These are phyloP conservation scores for Cercospora sp. DNA, from an alignment of 2,329 filamentous ascomycete species.

Conservation along the genomic window DNA sequence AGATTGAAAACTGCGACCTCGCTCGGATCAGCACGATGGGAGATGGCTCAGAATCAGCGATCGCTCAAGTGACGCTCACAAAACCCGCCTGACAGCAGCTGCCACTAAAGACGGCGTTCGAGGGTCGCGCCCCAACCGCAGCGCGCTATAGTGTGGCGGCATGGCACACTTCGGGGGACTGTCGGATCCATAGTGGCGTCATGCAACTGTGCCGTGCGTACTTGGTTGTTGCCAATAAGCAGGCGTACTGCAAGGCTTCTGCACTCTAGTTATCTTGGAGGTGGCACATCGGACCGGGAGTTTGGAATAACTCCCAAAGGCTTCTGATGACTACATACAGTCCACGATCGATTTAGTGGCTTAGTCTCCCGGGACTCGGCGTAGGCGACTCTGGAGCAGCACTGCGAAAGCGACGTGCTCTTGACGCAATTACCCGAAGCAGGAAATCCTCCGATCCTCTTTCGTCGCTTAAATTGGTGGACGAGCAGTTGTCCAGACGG, in stretches of 20 bases:
- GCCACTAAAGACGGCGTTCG: neutral
- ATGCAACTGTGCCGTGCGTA: neutral
- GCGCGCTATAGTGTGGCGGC: neutral
- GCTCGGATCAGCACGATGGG: neutral
- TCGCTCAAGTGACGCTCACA: neutral
- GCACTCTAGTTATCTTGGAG: neutral
- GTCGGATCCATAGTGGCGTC: neutral
- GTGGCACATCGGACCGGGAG: neutral
- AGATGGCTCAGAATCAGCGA: neutral
- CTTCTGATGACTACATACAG: neutral
- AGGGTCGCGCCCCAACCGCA: neutral
- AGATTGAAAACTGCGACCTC: neutral
- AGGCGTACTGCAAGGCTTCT: slow-evolving; percentile 1
- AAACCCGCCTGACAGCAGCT: neutral
- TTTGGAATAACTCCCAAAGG: neutral
- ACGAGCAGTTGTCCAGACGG: neutral
- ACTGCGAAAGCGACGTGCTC: neutral
- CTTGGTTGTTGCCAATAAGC: slow-evolving; percentile 9
- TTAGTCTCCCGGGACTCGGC: neutral
- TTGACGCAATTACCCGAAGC: neutral
- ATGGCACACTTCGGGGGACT: slow-evolving; percentile 1
- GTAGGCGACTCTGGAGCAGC: neutral
- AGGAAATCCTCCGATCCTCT: neutral
- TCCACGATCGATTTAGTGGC: neutral
- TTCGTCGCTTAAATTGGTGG: neutral